These are phyloP conservation scores for Malus fusca DNA, from an alignment of 306 rosid genomes.

Conservation along the genomic window DNA sequence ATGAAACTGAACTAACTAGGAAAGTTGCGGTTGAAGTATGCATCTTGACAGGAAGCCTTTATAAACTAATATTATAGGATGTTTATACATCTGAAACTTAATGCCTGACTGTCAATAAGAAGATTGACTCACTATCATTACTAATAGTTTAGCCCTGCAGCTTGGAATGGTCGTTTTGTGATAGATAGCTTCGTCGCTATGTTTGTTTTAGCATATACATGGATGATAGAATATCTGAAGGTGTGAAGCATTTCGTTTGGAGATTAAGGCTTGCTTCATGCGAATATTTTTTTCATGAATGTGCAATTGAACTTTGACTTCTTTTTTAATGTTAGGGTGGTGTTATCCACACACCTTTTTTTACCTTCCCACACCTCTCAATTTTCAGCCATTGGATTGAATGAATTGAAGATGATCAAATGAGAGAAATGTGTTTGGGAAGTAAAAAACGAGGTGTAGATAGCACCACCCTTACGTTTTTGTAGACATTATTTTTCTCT, in stretches of 20 bases:
- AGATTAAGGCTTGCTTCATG: neutral
- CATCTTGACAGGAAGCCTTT: neutral
- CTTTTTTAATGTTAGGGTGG: neutral
- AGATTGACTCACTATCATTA: neutral
- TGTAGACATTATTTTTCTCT: neutral
- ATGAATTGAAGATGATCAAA: too few relatives aligned
- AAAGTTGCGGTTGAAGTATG: too few relatives aligned
- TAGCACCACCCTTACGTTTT: neutral
- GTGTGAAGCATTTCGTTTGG: neutral
- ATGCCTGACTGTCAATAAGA: neutral
- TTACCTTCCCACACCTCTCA: too few relatives aligned
- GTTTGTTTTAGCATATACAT: neutral
- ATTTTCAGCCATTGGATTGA: too few relatives aligned
- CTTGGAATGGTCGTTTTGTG: neutral
- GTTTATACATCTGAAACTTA: neutral
- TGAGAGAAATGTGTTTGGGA: too few relatives aligned
- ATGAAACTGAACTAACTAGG: too few relatives aligned
- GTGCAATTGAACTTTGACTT: neutral
- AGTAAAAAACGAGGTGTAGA: too few relatives aligned
- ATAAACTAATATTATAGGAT: neutral
- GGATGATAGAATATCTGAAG: neutral
- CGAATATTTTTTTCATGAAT: neutral
- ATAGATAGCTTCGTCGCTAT: neutral
- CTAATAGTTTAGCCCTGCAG: neutral
- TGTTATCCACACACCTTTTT: too few relatives aligned